A percentile compares a stretch with the other conserved stretches of the same genome.
Conservation (phyloP, 495 filamentous ascomycete genomes). For the Penicillium soppii region DNA sequence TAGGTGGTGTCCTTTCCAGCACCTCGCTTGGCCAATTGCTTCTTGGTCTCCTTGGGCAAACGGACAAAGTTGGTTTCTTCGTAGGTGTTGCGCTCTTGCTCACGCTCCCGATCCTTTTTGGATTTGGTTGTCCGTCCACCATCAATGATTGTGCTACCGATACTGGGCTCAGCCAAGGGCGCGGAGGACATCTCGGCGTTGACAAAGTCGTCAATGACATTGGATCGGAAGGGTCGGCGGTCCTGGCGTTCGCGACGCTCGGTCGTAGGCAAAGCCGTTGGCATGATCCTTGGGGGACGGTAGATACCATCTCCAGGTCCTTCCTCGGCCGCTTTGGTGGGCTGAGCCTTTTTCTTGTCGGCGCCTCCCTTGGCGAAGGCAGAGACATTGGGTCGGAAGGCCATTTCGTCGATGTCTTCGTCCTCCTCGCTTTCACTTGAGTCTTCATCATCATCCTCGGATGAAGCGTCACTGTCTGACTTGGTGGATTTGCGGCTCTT, state of each 20-base stretch:
- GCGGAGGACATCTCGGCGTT: conserved; percentile 73
- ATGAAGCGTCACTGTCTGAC: conserved; percentile 24
- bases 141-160: conserved; percentile 75
- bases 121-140: conserved; percentile 74
- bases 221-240: conserved; percentile 56
- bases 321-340: conserved; percentile 22
- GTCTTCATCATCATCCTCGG: conserved; percentile 27
- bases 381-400: conserved; percentile 64
- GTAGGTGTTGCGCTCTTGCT: conserved; percentile 71
- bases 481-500: conserved; percentile 21
- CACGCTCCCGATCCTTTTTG: conserved; percentile 63
- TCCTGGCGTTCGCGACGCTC: conserved; percentile 58
- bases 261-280: conserved; percentile 61
- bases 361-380: conserved; percentile 49
- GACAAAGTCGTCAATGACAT: conserved; percentile 83
- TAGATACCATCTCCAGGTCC: conserved; percentile 62
- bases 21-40: conserved; percentile 57
- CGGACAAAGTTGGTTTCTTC: conserved; percentile 87
- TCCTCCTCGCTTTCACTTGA: conserved; percentile 35
- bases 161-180: conserved; percentile 75
- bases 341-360: conserved; percentile 24
- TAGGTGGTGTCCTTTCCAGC: conserved; percentile 53
- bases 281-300: conserved; percentile 79
- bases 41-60: conserved; percentile 78
- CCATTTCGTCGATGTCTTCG: conserved; percentile 59